Conservation (phyloP, 1,284 basidiomycete species). For the Vanrija humicola region DNA sequence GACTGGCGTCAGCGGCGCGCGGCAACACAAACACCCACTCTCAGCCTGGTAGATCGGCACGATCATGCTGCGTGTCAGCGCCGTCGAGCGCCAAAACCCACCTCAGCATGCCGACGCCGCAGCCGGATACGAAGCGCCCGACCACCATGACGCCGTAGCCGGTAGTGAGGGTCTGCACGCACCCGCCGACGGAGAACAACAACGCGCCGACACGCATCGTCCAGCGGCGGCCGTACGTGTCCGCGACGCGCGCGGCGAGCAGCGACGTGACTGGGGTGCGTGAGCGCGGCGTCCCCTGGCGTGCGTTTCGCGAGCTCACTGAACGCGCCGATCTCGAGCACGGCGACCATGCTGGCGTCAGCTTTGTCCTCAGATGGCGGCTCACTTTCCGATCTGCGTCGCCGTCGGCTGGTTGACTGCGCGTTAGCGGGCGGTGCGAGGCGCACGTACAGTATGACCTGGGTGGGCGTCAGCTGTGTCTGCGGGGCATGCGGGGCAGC, state of each 20-base stretch:
- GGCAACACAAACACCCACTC: slow-evolving; percentile 13
- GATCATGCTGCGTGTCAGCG: slow-evolving; percentile 64
- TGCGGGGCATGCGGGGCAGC: slow-evolving; percentile 5
- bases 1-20: slow-evolving; percentile 18
- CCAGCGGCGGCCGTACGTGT: slow-evolving; percentile 78
- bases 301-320: slow-evolving; percentile 52
- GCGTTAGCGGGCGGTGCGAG: slow-evolving; percentile 4
- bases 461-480: slow-evolving; percentile 9
- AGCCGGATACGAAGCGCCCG: slow-evolving; percentile 82
- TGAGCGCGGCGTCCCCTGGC: background rate
- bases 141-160: slow-evolving; percentile 83
- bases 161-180: slow-evolving; percentile 79
- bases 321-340: slow-evolving; percentile 87
- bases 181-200: slow-evolving; percentile 83
- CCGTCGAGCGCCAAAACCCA: slow-evolving; percentile 49
- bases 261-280: slow-evolving; percentile 70
- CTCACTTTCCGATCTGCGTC: slow-evolving; percentile 52
- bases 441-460: slow-evolving; percentile 30
- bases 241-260: slow-evolving; percentile 81
- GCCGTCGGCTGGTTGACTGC: slow-evolving; percentile 65
- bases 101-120: slow-evolving; percentile 90
- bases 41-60: slow-evolving; percentile 82
- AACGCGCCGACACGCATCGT: slow-evolving; percentile 83
- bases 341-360: slow-evolving; percentile 77
- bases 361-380: background rate